Evolutionary conservation across 345 rosid genomes (phyloP).

Genomic region (Pistacia atlantica): DNA sequence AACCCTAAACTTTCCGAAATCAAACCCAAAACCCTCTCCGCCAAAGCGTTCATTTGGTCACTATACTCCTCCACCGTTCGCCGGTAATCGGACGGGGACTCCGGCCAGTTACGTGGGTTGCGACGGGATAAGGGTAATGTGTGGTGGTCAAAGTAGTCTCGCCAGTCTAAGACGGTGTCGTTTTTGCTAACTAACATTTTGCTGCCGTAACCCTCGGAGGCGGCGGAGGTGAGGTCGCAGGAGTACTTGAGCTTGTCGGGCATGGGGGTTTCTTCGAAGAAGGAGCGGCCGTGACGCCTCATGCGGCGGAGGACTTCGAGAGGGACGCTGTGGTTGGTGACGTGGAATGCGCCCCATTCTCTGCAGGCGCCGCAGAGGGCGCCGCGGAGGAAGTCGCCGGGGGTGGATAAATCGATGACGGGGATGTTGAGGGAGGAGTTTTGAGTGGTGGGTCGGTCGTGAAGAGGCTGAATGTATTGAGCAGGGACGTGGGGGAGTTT

Average conservation of each 20-base stretch:
- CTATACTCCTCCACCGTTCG: constrained; percentile 59
- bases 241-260: constrained; percentile 74
- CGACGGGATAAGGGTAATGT: constrained; percentile 79
- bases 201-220: constrained; percentile 86
- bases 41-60: constrained; percentile 61
- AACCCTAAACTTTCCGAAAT: constrained; percentile 72
- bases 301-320: constrained; percentile 49
- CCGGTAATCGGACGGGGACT: constrained; percentile 65
- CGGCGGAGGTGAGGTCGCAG: constrained; percentile 62
- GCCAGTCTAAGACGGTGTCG: constrained; percentile 76
- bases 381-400: constrained; percentile 26
- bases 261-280: constrained; percentile 58
- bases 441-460: constrained; percentile 43
- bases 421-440: constrained; percentile 38
- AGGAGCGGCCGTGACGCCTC: constrained; percentile 42
- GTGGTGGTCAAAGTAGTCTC: constrained; percentile 94
- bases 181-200: constrained; percentile 55
- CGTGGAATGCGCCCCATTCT: constrained; percentile 90
- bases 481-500: constrained; percentile 57
- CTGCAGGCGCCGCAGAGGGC: constrained; percentile 58
- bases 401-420: constrained; percentile 46
- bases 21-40: constrained; percentile 55
- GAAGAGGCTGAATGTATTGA: constrained; percentile 68
- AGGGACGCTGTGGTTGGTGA: constrained; percentile 71
- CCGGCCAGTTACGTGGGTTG: constrained; percentile 73